A percentile compares a stretch with the other conserved stretches of the same genome.
Evolutionary conservation across 305 asterid species (phyloP).

Genomic region (Fraxinus angustifolia): DNA sequence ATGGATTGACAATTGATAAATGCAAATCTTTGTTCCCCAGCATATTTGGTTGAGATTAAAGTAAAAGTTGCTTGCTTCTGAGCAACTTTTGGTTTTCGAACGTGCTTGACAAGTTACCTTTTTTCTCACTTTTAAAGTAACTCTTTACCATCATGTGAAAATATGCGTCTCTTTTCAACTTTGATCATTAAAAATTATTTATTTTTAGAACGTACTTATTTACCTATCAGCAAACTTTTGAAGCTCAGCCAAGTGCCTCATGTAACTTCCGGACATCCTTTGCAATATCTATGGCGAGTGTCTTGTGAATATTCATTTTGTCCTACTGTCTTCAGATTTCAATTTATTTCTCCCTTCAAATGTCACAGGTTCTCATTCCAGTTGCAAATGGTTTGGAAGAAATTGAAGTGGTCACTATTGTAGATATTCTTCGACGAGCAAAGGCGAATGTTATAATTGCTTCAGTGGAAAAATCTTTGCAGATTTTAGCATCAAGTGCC

Average conservation of each 20-base stretch:
- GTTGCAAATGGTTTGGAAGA: slow-evolving; percentile 88
- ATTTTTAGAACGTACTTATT: neutral
- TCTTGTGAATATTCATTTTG: neutral
- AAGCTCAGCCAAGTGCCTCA: neutral
- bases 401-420: slow-evolving; percentile 66
- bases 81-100: neutral
- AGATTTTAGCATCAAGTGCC: slow-evolving; percentile 53
- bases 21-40: neutral
- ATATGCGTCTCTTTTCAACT: neutral
- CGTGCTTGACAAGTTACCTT: neutral
- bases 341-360: slow-evolving; percentile 10
- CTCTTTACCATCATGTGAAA: neutral
- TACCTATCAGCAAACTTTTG: neutral
- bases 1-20: neutral
- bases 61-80: neutral
- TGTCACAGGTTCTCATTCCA: slow-evolving; percentile 68
- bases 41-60: neutral
- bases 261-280: neutral
- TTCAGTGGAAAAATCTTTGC: slow-evolving; percentile 63
- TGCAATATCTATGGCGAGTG: neutral
- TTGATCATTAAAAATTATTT: neutral
- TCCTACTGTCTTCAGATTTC: neutral
- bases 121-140: neutral
- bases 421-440: slow-evolving; percentile 78
- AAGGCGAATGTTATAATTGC: slow-evolving; percentile 66